A percentile compares a stretch with the other conserved stretches of the same genome.
phyloP scores from a whole-genome alignment of 768 basidiomycete species.

The Tulasnella sp. region DNA sequence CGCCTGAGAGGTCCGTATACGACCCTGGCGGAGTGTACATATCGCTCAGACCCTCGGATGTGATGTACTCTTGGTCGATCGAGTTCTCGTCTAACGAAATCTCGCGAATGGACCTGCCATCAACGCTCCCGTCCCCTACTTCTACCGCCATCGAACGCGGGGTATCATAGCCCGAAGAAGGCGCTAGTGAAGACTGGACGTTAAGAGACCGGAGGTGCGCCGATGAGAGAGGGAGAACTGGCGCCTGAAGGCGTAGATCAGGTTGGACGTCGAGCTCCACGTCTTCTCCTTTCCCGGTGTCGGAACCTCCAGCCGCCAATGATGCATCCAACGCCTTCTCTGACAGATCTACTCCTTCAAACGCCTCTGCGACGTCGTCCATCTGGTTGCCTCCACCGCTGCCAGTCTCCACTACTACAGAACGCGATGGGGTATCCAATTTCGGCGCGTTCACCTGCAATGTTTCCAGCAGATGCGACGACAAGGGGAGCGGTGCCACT shows the following conservation, averaged over 20 bases:
- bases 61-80: slow-evolving; percentile 5
- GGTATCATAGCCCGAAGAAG: slow-evolving; percentile 8
- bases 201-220: slow-evolving; percentile 7
- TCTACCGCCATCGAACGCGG: slow-evolving; percentile 13
- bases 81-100: not conserved
- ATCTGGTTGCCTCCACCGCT: slow-evolving; percentile 1
- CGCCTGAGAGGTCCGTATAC: not conserved
- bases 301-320: no score
- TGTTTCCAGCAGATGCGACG: slow-evolving; percentile 5
- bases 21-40: slow-evolving; percentile 2
- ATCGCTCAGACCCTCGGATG: not conserved
- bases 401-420: slow-evolving; percentile 12
- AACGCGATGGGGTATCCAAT: not conserved
- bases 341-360: not conserved
- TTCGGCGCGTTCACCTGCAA: not conserved
- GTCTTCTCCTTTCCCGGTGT: not conserved
- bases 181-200: not conserved
- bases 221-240: slow-evolving; percentile 4
- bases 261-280: slow-evolving; percentile 12
- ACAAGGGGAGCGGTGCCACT: slow-evolving; percentile 4
- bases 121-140: slow-evolving; percentile 5
- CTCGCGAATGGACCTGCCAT: not conserved
- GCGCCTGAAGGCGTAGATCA: not conserved
- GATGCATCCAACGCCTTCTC: not conserved
- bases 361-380: not conserved